Conservation (phyloP, 2,329 filamentous ascomycete species). For the Neofusicoccum kwambonambiense region DNA sequence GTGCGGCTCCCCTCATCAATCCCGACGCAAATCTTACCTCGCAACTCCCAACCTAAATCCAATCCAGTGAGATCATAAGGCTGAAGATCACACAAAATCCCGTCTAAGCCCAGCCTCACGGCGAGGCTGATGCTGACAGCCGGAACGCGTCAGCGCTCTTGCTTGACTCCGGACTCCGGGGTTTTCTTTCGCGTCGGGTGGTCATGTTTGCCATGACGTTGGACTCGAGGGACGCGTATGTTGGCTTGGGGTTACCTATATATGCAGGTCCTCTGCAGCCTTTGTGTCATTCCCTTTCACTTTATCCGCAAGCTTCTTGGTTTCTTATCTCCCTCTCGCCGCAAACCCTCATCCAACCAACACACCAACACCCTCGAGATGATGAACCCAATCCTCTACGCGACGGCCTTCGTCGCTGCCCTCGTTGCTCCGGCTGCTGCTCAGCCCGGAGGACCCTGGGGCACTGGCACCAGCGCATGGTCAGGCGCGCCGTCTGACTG, state of each 20-base stretch:
- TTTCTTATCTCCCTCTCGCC: not conserved
- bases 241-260: conserved; percentile 10
- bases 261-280: conserved; percentile 7
- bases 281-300: not conserved
- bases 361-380: conserved; percentile 22
- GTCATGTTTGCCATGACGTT: conserved; percentile 7
- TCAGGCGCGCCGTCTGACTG: conserved; percentile 7
- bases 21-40: conserved; percentile 6
- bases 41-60: not conserved
- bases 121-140: conserved; percentile 15
- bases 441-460: conserved; percentile 6
- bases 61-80: conserved; percentile 17
- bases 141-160: conserved; percentile 13
- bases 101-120: not conserved
- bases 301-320: not conserved
- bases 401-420: conserved; percentile 7
- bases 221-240: conserved; percentile 1
- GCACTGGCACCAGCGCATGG: conserved; percentile 5
- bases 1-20: conserved; percentile 15
- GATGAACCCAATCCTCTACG: conserved; percentile 15
- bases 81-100: not conserved
- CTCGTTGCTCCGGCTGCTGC: conserved; percentile 1
- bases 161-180: not conserved
- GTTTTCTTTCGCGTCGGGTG: not conserved
- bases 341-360: conserved; percentile 25